phyloP scores from a whole-genome alignment of 2,329 filamentous ascomycete species.

The Tolypocladium amazonense region DNA sequence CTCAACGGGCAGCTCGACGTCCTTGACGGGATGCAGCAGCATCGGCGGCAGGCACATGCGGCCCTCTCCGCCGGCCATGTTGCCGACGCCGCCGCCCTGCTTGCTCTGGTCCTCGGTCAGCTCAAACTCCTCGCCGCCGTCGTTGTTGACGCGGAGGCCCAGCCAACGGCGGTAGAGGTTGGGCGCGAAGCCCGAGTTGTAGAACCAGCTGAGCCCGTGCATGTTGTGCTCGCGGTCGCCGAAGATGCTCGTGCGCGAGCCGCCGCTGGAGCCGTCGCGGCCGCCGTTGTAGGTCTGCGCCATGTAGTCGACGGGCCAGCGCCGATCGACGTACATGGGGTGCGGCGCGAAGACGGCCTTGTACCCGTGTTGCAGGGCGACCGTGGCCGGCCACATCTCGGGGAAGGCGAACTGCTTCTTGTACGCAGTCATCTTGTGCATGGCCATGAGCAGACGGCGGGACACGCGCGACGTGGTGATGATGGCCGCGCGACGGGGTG shows the following conservation, averaged over 20 bases:
- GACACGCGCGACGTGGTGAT: conserved; percentile 83
- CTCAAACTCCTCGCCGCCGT: conserved; percentile 70
- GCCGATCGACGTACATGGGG: conserved; percentile 75
- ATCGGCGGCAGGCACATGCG: conserved; percentile 88
- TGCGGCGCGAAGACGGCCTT: conserved; percentile 91
- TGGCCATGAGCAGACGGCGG: conserved; percentile 64
- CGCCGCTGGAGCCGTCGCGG: conserved; percentile 64
- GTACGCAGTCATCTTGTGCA: conserved; percentile 83
- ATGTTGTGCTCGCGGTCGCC: conserved; percentile 87
- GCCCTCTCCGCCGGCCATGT: conserved; percentile 60
- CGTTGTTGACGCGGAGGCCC: conserved; percentile 68
- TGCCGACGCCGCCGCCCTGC: conserved; percentile 34
- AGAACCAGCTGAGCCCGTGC: conserved; percentile 81
- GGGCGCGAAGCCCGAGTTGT: conserved; percentile 71
- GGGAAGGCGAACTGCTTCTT: conserved; percentile 86
- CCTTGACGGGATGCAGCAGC: conserved; percentile 82
- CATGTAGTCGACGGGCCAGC: conserved; percentile 73
- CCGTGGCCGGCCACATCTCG: conserved; percentile 90
- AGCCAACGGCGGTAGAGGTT: conserved; percentile 82
- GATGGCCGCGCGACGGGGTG: conserved; percentile 73
- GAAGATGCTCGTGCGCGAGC: conserved; percentile 60
- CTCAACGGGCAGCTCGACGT: conserved; percentile 55
- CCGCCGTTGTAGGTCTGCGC: conserved; percentile 73
- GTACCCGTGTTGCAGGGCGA: conserved; percentile 81
- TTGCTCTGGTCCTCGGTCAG: conserved; percentile 41